phyloP scores from a whole-genome alignment of 139 green algal species.

The Haematococcus sp. region DNA sequence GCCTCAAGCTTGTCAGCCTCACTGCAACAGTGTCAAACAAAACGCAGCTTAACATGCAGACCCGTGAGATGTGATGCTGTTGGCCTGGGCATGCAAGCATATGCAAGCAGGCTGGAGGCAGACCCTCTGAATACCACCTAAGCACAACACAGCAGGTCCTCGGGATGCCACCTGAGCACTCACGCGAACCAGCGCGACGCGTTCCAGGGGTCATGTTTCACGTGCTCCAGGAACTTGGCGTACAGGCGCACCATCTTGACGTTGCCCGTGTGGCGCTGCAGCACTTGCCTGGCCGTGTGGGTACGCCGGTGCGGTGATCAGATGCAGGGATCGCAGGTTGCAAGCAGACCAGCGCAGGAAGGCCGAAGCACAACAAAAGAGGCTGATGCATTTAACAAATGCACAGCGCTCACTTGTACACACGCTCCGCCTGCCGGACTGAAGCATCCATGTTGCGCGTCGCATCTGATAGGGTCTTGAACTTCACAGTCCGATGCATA shows the following conservation, averaged over 20 bases:
- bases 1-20: slow-evolving; percentile 42
- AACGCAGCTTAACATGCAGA: neutral
- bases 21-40: too few relatives aligned
- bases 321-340: too few relatives aligned
- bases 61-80: too few relatives aligned
- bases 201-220: slow-evolving; percentile 38
- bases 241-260: slow-evolving; percentile 39
- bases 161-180: neutral
- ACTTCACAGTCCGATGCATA: slow-evolving; percentile 18
- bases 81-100: too few relatives aligned
- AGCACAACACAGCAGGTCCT: neutral
- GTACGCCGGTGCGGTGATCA: too few relatives aligned
- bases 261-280: slow-evolving; percentile 30
- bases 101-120: neutral
- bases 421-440: neutral
- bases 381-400: too few relatives aligned
- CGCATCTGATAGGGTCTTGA: slow-evolving; percentile 22
- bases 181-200: slow-evolving; percentile 31
- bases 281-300: slow-evolving; percentile 5
- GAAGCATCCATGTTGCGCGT: slow-evolving; percentile 24
- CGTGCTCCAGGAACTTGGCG: slow-evolving; percentile 36
- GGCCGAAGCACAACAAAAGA: too few relatives aligned
- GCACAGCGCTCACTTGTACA: slow-evolving; percentile 11
- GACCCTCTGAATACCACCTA: too few relatives aligned
- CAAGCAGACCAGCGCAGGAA: too few relatives aligned